These are phyloP conservation scores for Populus tomentosa DNA, from an alignment of 441 rosid species.

Conservation along the genomic window DNA sequence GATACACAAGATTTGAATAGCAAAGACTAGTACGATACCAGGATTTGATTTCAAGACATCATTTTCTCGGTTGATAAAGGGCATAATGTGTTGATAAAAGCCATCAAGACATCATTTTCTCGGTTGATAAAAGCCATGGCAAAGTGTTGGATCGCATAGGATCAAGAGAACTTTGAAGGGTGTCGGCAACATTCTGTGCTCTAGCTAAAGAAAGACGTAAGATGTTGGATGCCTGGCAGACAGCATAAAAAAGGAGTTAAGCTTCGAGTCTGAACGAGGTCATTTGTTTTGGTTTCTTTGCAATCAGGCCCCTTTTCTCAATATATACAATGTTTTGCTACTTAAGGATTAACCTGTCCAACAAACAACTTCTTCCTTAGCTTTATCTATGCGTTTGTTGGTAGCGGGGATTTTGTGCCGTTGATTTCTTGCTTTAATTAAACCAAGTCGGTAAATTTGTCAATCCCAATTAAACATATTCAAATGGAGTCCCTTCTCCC, in stretches of 20 bases:
- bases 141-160: background rate
- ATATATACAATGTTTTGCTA: background rate
- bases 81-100: too few relatives aligned
- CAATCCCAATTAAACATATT: background rate
- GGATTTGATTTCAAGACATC: too few relatives aligned
- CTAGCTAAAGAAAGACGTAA: background rate
- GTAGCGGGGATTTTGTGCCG: background rate
- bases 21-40: too few relatives aligned
- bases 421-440: background rate
- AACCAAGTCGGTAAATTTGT: background rate
- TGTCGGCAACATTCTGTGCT: background rate
- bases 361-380: background rate
- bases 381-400: background rate
- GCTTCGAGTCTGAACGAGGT: background rate
- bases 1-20: background rate
- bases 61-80: too few relatives aligned
- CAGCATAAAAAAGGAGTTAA: background rate
- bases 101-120: too few relatives aligned
- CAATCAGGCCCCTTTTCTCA: background rate
- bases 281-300: background rate
- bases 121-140: too few relatives aligned
- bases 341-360: background rate
- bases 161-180: background rate
- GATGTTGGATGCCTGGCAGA: background rate
- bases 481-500: background rate